A percentile compares a stretch with the other conserved stretches of the same genome.
phyloP scores from a whole-genome alignment of 139 green algal species.

The Picochlorum sp. region DNA sequence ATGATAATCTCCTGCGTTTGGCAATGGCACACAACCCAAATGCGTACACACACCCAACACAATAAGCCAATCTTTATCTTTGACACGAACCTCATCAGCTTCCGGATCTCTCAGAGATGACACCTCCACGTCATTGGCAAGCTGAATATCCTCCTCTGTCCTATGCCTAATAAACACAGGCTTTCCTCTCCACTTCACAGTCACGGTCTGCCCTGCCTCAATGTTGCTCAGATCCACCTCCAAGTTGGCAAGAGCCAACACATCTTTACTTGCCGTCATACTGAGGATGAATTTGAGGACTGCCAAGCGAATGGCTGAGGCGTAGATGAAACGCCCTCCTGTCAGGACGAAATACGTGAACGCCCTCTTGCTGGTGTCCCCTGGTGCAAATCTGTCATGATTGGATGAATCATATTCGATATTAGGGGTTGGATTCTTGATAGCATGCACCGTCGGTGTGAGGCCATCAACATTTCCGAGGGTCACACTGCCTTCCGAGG shows the following conservation, averaged over 20 bases:
- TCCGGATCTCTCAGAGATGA: constrained; percentile 84
- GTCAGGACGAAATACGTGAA: constrained; percentile 98
- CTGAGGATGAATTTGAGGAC: constrained; percentile 96
- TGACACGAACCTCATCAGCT: constrained; percentile 61
- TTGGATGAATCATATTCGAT: constrained; percentile 80
- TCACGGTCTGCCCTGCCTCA: constrained; percentile 82
- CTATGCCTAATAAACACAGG: constrained; percentile 95
- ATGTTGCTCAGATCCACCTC: constrained; percentile 92
- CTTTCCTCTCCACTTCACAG: constrained; percentile 98
- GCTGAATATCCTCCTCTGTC: constrained; percentile 74
- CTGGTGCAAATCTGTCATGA: constrained; percentile 72
- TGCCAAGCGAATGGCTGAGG: constrained; percentile 81
- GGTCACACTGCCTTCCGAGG: background rate
- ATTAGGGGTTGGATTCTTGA: constrained; percentile 62
- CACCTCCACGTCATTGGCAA: constrained; percentile 61
- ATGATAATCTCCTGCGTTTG: constrained; percentile 92
- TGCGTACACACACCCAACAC: constrained; percentile 98
- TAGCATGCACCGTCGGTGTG: constrained; percentile 36
- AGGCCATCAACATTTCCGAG: constrained; percentile 24
- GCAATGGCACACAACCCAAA: constrained; percentile 95
- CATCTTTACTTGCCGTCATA: constrained; percentile 88
- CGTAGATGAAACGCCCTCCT: constrained; percentile 96
- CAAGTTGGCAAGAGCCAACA: constrained; percentile 85
- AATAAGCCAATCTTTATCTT: constrained; percentile 94
- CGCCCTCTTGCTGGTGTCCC: constrained; percentile 77